Evolutionary conservation across 2,329 filamentous ascomycete genomes (phyloP), one percentile per base, ranked within the genome.

Genomic region (Cladosporium velox): DNA sequence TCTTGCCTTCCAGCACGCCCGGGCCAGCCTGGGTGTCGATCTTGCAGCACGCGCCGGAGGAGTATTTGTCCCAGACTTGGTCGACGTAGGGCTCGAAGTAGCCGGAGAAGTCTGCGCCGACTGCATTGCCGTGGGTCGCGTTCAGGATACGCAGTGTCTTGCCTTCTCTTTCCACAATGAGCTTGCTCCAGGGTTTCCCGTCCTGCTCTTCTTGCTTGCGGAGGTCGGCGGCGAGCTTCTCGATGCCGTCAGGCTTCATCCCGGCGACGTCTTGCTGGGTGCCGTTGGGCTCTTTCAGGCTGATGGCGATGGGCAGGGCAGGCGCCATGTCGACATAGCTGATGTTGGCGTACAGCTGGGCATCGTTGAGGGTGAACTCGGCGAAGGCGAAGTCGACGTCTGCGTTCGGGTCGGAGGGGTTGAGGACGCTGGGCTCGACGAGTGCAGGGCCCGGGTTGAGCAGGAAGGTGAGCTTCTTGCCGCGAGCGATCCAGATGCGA

Each of bases 1-100:
- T 82, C n/a, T 75, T 75, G 26, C 85, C 88, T 0, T 75, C 72
- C 1, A 89, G 77, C 6, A 83, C 79, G 6, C 89, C 88, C 3
- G 81, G 79, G 0, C 77, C 81, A 2, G 85, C 85, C 78, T 91
- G 90, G 1, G 89, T 91, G 77, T 92, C 85, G 77, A 91, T 83
- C 6, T 77, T 76, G 61, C 81, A 77, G 87, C 72, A 4, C 8
- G 49, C 10, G 78, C 76, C 64, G 77, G 75, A 49, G 70, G 75
- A 70, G 73, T 85, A 87, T 47, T 82, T 81, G 35, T 77, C 69
- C 83, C 84, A 87, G 0, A 86, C 85, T 41, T 81, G 75, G 55
- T 84, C 76, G 30, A 86, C 81, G 68, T 86, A 85, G 12, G 75
- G 72, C 66, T 85, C 80, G 72, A 81, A 88, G 74, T 87, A 87